Conservation (phyloP, 257 asterid genomes). For the Lithospermum erythrorhizon region DNA sequence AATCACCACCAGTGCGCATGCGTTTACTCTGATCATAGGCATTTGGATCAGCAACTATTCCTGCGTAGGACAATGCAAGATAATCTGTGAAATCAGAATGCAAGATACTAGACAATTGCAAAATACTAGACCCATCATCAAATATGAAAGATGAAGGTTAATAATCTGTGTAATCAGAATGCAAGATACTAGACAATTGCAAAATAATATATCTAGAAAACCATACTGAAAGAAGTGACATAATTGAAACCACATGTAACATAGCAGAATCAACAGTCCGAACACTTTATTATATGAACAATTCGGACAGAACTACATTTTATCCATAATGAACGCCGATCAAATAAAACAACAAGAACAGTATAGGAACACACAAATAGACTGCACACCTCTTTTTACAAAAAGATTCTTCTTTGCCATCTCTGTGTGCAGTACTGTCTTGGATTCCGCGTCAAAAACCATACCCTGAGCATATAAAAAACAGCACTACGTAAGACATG, state of each 20-base stretch:
- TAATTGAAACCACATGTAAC: too few species aligned
- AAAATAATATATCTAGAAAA: neutral
- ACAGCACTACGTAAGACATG: neutral
- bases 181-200: neutral
- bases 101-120: neutral
- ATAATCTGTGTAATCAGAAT: neutral
- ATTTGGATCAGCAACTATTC: constrained; percentile 72
- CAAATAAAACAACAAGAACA: neutral
- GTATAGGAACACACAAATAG: neutral
- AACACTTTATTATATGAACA: too few species aligned
- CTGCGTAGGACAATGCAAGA: constrained; percentile 26
- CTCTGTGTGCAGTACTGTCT: constrained; percentile 87
- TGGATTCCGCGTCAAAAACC: constrained; percentile 80
- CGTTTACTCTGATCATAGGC: constrained; percentile 94
- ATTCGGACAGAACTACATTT: too few species aligned
- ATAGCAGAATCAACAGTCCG: too few species aligned
- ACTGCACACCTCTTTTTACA: constrained; percentile 71
- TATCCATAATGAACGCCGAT: neutral
- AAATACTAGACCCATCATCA: neutral
- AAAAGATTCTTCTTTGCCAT: constrained; percentile 99
- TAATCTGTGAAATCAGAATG: neutral
- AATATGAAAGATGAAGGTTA: constrained; percentile 1
- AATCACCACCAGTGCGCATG: constrained; percentile 91
- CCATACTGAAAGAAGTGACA: neutral
- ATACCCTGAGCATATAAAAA: constrained; percentile 42